These are phyloP conservation scores for Neopestalotiopsis sp. DNA, from an alignment of 2,329 filamentous ascomycete genomes.

Conservation along the genomic window DNA sequence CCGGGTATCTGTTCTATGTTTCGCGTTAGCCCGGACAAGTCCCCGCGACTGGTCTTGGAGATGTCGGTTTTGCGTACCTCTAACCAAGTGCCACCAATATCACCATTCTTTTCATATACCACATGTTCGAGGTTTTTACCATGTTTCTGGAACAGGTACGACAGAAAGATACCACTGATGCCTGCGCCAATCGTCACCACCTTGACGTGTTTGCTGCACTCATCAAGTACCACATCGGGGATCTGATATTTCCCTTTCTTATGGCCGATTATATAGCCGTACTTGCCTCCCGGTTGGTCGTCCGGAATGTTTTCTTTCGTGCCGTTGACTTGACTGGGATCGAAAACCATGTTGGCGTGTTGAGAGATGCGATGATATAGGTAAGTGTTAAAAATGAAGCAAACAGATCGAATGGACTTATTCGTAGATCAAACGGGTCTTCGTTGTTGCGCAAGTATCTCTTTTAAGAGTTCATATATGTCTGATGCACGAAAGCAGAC, in stretches of 20 bases:
- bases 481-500: neutral
- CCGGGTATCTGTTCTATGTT: conserved; percentile 10
- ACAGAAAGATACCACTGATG: neutral
- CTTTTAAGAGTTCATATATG: neutral
- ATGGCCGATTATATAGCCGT: neutral
- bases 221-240: neutral
- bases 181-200: conserved; percentile 1
- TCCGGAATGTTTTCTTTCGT: neutral
- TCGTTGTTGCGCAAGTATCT: neutral
- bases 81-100: conserved; percentile 14
- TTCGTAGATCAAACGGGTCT: neutral
- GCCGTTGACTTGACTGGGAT: neutral
- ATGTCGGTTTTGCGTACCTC: neutral
- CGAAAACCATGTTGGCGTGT: neutral
- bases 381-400: neutral
- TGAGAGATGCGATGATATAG: neutral
- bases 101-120: conserved; percentile 9
- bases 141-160: neutral
- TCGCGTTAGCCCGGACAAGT: neutral
- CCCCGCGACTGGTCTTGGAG: neutral
- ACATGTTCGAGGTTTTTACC: neutral
- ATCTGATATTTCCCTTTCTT: neutral
- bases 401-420: too few relatives aligned
- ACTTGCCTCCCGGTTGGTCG: neutral
- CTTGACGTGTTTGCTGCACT: neutral